Evolutionary conservation across 2,329 filamentous ascomycete genomes (phyloP).

Genomic region (Helotiales sp.): DNA sequence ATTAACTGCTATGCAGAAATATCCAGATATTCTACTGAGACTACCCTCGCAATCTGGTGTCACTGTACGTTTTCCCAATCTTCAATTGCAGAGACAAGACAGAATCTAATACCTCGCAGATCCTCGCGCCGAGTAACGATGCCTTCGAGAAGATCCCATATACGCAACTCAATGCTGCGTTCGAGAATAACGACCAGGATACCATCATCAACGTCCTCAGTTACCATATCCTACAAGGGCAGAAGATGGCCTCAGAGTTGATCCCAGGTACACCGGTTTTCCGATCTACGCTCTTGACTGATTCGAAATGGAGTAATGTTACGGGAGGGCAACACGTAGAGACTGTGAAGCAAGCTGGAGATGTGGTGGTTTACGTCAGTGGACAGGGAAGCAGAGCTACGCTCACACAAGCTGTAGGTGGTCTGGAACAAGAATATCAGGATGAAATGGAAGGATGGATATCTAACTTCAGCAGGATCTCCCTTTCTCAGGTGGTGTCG

Average conservation of each 20-base stretch:
- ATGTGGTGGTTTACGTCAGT: constrained; percentile 49
- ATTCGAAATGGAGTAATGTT: constrained; percentile 53
- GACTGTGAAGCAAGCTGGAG: constrained; percentile 49
- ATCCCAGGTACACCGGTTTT: constrained; percentile 47
- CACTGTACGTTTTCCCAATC: constrained; percentile 46
- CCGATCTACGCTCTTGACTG: constrained; percentile 51
- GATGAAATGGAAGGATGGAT: neutral
- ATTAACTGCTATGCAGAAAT: constrained; percentile 46
- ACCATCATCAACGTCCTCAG: constrained; percentile 45
- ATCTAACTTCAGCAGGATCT: constrained; percentile 48
- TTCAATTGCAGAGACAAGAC: neutral
- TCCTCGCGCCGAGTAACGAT: constrained; percentile 46
- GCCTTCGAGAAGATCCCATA: constrained; percentile 47
- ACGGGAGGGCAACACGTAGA: constrained; percentile 54
- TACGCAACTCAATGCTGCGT: constrained; percentile 38
- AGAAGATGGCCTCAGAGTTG: constrained; percentile 36
- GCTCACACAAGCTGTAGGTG: constrained; percentile 43
- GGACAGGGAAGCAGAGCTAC: constrained; percentile 51
- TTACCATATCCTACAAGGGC: constrained; percentile 45
- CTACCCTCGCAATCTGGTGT: constrained; percentile 51
- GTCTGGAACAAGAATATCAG: neutral
- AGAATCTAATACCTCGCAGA: constrained; percentile 36
- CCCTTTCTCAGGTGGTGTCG: constrained; percentile 53
- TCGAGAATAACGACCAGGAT: constrained; percentile 45
- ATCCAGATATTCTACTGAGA: constrained; percentile 51